These are phyloP conservation scores for Sorghum bicolor DNA, from an alignment of 176 grass and related monocot genomes.

Conservation along the genomic window Sorghum_bicolor_NCBIv3 NC_012877.2:6311001-6311500, in stretches of 20 bases:
- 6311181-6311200: background rate
- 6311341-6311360: too few species aligned
- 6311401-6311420: too few species aligned
- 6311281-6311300: background rate
- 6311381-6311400: too few species aligned
- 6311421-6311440: too few species aligned
- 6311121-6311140: background rate
- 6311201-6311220: background rate
- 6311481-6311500: too few species aligned
- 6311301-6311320: background rate
- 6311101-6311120: background rate
- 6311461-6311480: too few species aligned
- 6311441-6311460: too few species aligned
- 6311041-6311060: background rate
- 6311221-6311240: background rate
- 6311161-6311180: background rate
- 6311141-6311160: background rate
- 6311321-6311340: too few species aligned
- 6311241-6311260: background rate
- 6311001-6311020: background rate
- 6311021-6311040: background rate
- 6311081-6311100: background rate
- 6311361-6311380: too few species aligned
- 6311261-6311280: background rate
- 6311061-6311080: background rate